Evolutionary conservation across 2,329 filamentous ascomycete species (phyloP).

Genomic region (Fusarium protoensiforme): DNA sequence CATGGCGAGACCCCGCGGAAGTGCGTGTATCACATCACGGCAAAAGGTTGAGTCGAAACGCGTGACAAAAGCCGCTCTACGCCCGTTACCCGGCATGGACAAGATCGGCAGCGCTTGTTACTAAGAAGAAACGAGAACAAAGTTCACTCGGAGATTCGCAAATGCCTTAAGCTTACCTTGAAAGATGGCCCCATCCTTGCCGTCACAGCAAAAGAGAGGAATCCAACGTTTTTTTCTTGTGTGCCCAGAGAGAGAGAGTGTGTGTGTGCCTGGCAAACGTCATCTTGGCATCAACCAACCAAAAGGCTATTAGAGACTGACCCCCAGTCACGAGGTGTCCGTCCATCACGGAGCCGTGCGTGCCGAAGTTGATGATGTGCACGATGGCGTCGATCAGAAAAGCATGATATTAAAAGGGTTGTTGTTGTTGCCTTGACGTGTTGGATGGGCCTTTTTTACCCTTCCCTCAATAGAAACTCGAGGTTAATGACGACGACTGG

Average conservation of each 20-base stretch:
- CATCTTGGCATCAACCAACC: conserved; percentile 25
- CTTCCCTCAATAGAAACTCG: conserved; percentile 24
- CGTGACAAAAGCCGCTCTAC: conserved; percentile 25
- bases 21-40: conserved; percentile 22
- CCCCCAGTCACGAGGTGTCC: conserved; percentile 2
- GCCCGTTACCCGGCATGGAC: conserved; percentile 21
- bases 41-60: conserved; percentile 18
- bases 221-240: conserved; percentile 14
- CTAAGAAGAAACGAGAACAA: conserved; percentile 6
- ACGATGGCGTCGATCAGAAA: not conserved
- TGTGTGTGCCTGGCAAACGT: conserved; percentile 32
- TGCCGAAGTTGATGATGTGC: conserved; percentile 11
- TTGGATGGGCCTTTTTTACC: not conserved
- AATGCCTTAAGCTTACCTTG: conserved; percentile 41
- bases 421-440: not conserved
- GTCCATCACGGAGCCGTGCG: conserved; percentile 15
- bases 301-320: conserved; percentile 10
- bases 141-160: conserved; percentile 30
- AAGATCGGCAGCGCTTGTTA: conserved; percentile 23
- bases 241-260: not conserved
- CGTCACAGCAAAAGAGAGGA: not conserved
- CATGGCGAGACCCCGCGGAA: conserved; percentile 9
- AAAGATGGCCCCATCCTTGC: conserved; percentile 33
- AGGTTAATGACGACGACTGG: conserved; percentile 13
- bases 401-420: not conserved